Percentiles rank a stretch among this genome's conserved stretches.
Evolutionary conservation across 2,329 filamentous ascomycete species (phyloP).

Genomic region (Pseudogymnoascus sp.): DNA sequence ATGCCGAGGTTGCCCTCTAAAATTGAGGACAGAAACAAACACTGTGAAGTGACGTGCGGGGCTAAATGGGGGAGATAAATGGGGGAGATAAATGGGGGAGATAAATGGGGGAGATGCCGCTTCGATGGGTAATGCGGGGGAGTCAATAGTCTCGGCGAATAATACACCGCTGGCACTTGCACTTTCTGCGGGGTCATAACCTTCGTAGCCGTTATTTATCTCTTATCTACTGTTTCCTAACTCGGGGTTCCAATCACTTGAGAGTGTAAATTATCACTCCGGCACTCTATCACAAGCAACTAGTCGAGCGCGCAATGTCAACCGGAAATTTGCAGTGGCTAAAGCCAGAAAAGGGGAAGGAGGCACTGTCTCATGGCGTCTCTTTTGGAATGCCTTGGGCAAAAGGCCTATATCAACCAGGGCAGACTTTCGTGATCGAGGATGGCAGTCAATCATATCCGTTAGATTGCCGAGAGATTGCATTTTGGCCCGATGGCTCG

Average conservation of each 20-base stretch:
- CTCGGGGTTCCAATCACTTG: neutral
- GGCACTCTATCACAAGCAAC: neutral
- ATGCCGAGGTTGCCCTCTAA: too few relatives aligned
- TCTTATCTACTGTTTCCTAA: neutral
- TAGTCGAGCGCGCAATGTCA: neutral
- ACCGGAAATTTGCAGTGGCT: neutral
- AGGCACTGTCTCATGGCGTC: slow-evolving; percentile 16
- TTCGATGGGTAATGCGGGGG: neutral
- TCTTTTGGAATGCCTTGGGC: slow-evolving; percentile 18
- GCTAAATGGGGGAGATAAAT: neutral
- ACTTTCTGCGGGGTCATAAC: neutral
- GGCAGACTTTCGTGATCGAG: slow-evolving; percentile 12
- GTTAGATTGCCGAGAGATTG: slow-evolving; percentile 11
- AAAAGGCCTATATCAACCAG: slow-evolving; percentile 11
- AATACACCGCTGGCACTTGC: neutral
- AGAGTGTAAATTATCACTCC: neutral
- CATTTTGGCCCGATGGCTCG: slow-evolving; percentile 3
- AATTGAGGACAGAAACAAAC: neutral
- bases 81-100: too few relatives aligned
- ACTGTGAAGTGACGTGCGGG: neutral
- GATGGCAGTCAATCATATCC: slow-evolving; percentile 13
- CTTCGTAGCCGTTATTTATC: neutral
- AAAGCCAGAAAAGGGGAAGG: neutral
- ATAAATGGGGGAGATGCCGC: neutral
- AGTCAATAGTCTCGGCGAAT: neutral